Evolutionary conservation across 2,329 filamentous ascomycete genomes (phyloP), one percentile per base, ranked within the genome.

Genomic region (Epichloe hybrida): DNA sequence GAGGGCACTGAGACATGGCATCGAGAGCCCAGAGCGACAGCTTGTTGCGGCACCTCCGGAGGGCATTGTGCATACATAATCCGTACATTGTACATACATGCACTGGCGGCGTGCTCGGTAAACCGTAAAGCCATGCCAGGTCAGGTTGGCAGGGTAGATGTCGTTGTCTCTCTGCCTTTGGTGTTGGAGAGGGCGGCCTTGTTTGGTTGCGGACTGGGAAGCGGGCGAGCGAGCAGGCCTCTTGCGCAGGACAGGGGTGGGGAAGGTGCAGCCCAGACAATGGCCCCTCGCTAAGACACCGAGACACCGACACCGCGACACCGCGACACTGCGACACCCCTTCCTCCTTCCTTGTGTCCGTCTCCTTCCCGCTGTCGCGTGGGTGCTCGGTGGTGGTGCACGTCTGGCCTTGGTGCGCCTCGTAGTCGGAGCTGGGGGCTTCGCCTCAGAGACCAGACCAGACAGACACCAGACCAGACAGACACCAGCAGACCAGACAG

Each of bases 11-110:
- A 50, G 48, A 53, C 52, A 48, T 44, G 39, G 46, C 15, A 42
- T 15, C 52, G 17, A 35, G 35, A 48, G 51, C 51, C 48, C 39
- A 39, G 48, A 39, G 51, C 46, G n/a, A 20, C 37, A 48, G 34
- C n/a, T 52, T 52, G 52, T 50, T 50, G 52, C 47, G 52, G 52
- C 49, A 49, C 15, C 41, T 44, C 46, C 52, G 36, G 49, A 49
- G 46, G 40, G 20, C 48, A 49, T 43, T 49, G 34, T 49, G 39
- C 39, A 40, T 27, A 37, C 39, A 42, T n/a, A 3, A 20, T 20
- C 20, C 20, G 20, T 20, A 12, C 23, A 27, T 27, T 27, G 23
- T 27, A 27, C n/a, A 1, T 23, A 23, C 21, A 12, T 41, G 11
- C 17, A 20, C 37, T 35, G 44, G n/a, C 27, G 23, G 49, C 37